Conservation (phyloP, 306 rosid species). For the Lathyrus sativus region DNA sequence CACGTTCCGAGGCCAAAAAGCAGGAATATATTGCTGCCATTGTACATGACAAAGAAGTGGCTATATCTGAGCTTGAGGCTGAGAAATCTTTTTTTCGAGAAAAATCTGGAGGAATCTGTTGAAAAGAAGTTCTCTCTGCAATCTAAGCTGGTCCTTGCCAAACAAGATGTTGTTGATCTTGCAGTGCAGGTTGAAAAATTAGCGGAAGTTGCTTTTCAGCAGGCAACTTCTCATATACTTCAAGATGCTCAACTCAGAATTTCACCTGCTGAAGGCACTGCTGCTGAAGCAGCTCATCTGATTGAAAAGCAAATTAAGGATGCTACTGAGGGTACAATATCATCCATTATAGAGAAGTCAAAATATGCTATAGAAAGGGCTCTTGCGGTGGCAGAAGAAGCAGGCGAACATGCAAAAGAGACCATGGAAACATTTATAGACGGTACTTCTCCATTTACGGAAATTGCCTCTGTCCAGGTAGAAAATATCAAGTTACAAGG, state of each 20-base stretch:
- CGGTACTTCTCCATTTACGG: constrained; percentile 50
- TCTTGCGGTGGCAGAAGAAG: constrained; percentile 62
- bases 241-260: constrained; percentile 71
- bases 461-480: constrained; percentile 52
- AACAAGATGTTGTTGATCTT: constrained; percentile 73
- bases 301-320: constrained; percentile 66
- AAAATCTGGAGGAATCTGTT: constrained; percentile 61
- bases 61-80: constrained; percentile 64
- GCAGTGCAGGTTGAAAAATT: constrained; percentile 80
- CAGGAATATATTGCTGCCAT: constrained; percentile 58
- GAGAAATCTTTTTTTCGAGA: constrained; percentile 60
- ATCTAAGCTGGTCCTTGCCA: constrained; percentile 69
- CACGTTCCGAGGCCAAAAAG: constrained; percentile 54
- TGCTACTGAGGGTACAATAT: constrained; percentile 62
- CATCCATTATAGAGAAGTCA: constrained; percentile 64
- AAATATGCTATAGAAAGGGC: constrained; percentile 66
- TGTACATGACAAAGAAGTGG: constrained; percentile 68
- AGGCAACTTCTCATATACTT: constrained; percentile 77
- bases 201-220: constrained; percentile 73
- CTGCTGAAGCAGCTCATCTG: constrained; percentile 65
- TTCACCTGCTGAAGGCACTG: constrained; percentile 72
- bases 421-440: constrained; percentile 50
- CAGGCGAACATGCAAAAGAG: constrained; percentile 49
- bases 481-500: constrained; percentile 64
- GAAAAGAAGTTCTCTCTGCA: constrained; percentile 64